Base-by-base conservation (phyloP, 257 asterid genomes). In the Eustoma russellianum region DNA sequence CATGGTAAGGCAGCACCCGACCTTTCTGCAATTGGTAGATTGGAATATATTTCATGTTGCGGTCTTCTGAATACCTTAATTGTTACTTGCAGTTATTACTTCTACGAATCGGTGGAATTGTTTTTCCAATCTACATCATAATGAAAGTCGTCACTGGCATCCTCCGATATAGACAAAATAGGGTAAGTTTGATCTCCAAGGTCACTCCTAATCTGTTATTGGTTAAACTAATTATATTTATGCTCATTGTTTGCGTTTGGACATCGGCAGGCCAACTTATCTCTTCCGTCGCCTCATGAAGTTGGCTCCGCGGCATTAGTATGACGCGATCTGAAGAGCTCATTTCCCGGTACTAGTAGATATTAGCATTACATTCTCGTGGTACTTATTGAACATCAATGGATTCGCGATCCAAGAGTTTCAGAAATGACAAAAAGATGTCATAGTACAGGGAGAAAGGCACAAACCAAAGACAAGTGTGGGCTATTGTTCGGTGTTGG, bases 121-220 rank as follows among this genome's bases (percentile, higher is more conserved):
- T 87, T 45, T 58, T 88, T 57, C 95, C 98, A 19, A 66, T 88
- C 66, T 91, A 83, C 82, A 74, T 91, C 45, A 87, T 87, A 69
- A 70, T 84, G 65, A 84, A 83, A 76, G 83, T 89, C 11, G 93
- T 79, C 52, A 87, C 80, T 33, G 72, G 90, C 45, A 61, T 81
- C 53, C 62, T 84, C 43, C 75, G 68, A 12, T 86, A 76, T 33
- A 75, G 82, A 15, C 82, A 61, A 35, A 78, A 66, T 40, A 92
- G 74, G 83, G 96, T 81, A 55, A 63, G 66, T 12, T 3, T 5
- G 7, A 6, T 55, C 43, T 33, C 33, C 53, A n/a, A 33, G n/a
- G 10, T 28, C 41, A 28, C 41, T 46, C 17, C 41, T 34, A 10
- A 5, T 14, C 28, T 38, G 38, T 40, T 30, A 38, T 24, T n/a